phyloP scores from a whole-genome alignment of 305 asterid genomes.

The Lippia alba region DNA sequence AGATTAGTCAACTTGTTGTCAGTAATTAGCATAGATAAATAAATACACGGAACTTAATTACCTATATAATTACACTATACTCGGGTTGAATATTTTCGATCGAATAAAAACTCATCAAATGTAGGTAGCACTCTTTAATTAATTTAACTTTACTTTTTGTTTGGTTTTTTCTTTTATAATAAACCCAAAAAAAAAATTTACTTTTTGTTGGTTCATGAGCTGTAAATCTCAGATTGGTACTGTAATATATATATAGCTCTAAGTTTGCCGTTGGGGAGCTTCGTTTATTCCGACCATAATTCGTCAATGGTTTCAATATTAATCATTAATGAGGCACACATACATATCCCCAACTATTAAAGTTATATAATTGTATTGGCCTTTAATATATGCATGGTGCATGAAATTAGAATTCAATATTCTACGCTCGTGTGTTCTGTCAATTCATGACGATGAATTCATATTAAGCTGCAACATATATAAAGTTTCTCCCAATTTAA shows the following conservation, averaged over 20 bases:
- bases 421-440: conserved; percentile 65
- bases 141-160: too few relatives aligned
- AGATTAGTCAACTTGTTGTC: conserved; percentile 32
- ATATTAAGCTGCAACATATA: conserved; percentile 13
- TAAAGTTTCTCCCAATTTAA: too few relatives aligned
- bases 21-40: too few relatives aligned
- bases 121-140: too few relatives aligned
- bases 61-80: too few relatives aligned
- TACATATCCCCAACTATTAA: neutral
- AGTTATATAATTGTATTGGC: neutral
- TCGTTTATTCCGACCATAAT: conserved; percentile 6
- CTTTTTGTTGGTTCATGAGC: neutral
- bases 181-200: too few relatives aligned
- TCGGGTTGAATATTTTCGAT: too few relatives aligned
- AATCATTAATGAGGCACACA: conserved; percentile 2
- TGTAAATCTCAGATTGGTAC: neutral
- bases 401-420: conserved; percentile 42
- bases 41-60: too few relatives aligned
- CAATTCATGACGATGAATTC: conserved; percentile 8
- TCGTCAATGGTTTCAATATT: conserved; percentile 10
- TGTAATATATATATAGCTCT: neutral
- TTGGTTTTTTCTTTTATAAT: too few relatives aligned
- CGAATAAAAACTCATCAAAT: too few relatives aligned
- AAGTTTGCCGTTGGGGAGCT: conserved; percentile 1
- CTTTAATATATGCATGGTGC: conserved; percentile 22